Conservation (phyloP, 1,284 basidiomycete genomes). For the Ceratobasidium papillatum region DNA sequence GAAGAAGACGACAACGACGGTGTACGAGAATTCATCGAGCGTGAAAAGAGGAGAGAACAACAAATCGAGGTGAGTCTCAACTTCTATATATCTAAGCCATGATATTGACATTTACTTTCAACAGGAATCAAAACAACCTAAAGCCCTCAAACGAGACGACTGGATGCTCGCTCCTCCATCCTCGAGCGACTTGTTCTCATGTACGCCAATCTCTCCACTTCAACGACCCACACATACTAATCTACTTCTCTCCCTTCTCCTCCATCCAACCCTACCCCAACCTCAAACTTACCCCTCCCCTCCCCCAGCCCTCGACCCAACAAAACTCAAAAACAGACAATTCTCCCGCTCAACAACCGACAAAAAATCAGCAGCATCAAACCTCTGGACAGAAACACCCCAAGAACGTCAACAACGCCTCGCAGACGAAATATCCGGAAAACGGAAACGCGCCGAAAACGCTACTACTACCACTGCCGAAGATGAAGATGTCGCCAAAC, state of each 20-base stretch:
- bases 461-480: conserved; percentile 54
- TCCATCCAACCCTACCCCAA: neutral
- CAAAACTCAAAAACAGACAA: conserved; percentile 74
- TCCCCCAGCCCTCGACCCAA: conserved; percentile 68
- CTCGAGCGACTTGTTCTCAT: conserved; percentile 74
- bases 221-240: too few species aligned
- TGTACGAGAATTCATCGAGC: conserved; percentile 79
- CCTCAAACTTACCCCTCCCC: neutral
- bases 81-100: neutral
- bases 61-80: conserved; percentile 63
- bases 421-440: conserved; percentile 85
- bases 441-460: conserved; percentile 74
- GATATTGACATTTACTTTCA: conserved; percentile 39
- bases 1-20: conserved; percentile 61
- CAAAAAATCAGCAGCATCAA: conserved; percentile 53
- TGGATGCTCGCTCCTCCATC: conserved; percentile 96
- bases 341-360: conserved; percentile 71
- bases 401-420: conserved; percentile 84
- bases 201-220: conserved; percentile 58
- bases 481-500: conserved; percentile 60
- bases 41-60: conserved; percentile 76
- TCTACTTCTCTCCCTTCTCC: too few species aligned
- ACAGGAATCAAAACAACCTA: conserved; percentile 75
- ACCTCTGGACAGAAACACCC: conserved; percentile 94
- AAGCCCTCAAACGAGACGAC: conserved; percentile 81